phyloP scores from a whole-genome alignment of 441 rosid species.

The Viola pubescens region DNA sequence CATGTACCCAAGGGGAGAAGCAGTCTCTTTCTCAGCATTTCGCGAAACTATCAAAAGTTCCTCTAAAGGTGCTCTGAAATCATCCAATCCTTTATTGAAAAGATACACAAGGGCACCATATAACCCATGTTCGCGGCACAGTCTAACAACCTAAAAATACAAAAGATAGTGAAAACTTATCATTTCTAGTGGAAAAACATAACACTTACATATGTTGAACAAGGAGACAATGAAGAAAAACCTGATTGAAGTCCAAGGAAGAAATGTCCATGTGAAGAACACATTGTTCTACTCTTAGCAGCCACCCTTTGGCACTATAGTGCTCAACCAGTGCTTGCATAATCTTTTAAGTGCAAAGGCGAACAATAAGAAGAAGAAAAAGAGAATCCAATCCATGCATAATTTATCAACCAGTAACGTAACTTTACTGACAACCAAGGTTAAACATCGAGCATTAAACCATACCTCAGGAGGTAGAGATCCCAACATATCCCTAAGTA shows the following conservation, averaged over 20 bases:
- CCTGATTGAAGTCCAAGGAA: constrained; percentile 99
- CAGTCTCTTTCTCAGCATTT: constrained; percentile 55
- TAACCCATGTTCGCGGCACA: constrained; percentile 96
- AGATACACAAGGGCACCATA: constrained; percentile 95
- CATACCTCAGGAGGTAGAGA: constrained; percentile 98
- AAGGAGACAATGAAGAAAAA: constrained; percentile 25
- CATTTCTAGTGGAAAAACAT: constrained; percentile 7
- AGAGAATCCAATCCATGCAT: constrained; percentile 9
- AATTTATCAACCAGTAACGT: neutral
- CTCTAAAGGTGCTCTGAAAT: constrained; percentile 91
- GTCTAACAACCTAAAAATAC: constrained; percentile 67
- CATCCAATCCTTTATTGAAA: constrained; percentile 96
- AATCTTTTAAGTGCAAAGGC: constrained; percentile 33
- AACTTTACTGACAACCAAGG: constrained; percentile 3
- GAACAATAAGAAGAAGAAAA: neutral
- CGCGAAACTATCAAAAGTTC: constrained; percentile 71
- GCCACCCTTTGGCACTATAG: constrained; percentile 97
- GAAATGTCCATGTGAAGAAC: constrained; percentile 99
- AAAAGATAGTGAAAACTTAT: constrained; percentile 13
- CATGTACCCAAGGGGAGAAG: constrained; percentile 79
- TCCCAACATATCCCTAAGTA: constrained; percentile 96
- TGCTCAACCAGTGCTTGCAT: constrained; percentile 99
- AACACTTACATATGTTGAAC: constrained; percentile 16
- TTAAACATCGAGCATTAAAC: constrained; percentile 14
- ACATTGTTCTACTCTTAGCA: constrained; percentile 97